Conservation (phyloP, 1,139 yeast species). For the Sugiyamaella grinbergsii region DNA sequence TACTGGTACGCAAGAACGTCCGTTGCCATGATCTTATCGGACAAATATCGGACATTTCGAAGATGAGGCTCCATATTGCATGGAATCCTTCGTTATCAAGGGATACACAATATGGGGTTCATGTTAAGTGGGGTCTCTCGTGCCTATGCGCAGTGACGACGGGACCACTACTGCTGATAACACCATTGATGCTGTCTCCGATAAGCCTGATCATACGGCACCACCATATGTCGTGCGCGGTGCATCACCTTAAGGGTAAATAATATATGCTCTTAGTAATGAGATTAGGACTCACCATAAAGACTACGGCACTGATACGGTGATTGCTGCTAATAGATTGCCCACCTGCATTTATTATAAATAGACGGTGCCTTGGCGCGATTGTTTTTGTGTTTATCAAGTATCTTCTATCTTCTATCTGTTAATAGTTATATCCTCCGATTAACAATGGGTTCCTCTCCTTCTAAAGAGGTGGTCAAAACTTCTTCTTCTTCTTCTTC, state of each 20-base stretch:
- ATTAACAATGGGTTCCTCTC: constrained; percentile 23
- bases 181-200: constrained; percentile 14
- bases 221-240: no score
- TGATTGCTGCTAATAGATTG: no score
- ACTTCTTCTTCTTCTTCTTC: constrained; percentile 9
- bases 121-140: neutral
- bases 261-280: no score
- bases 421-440: neutral
- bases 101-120: neutral
- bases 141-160: neutral
- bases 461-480: constrained; percentile 20
- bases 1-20: no score
- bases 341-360: constrained; percentile 2
- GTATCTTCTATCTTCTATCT: constrained; percentile 1
- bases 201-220: constrained; percentile 14
- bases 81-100: neutral
- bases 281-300: constrained; percentile 5
- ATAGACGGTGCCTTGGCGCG: neutral
- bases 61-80: neutral
- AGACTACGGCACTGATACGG: no score
- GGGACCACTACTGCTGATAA: constrained; percentile 4
- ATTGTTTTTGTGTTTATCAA: neutral
- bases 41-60: neutral
- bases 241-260: constrained; percentile 5
- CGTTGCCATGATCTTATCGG: neutral